Conservation (phyloP, 768 basidiomycete species). For the Lactifluus piperatus region DNA sequence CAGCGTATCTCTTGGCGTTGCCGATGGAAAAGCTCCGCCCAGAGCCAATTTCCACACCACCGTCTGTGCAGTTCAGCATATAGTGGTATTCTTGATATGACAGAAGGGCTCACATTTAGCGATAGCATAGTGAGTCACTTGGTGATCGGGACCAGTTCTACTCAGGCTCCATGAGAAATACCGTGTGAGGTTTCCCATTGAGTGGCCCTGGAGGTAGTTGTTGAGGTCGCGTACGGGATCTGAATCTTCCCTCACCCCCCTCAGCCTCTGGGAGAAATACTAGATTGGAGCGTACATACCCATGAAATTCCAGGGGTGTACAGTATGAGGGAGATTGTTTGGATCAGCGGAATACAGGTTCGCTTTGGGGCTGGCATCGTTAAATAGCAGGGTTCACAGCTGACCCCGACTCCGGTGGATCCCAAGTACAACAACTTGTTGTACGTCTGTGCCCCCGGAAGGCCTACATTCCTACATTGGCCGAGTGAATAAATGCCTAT, state of each 20-base stretch:
- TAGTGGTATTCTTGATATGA: neutral
- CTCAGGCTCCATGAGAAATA: neutral
- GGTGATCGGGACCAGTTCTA: neutral
- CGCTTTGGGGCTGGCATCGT: neutral
- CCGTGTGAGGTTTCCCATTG: neutral
- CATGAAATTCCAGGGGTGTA: neutral
- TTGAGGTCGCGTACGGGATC: constrained; percentile 9
- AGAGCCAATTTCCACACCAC: neutral
- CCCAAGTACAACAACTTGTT: constrained; percentile 10
- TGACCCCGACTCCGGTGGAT: neutral
- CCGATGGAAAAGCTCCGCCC: neutral
- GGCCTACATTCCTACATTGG: neutral
- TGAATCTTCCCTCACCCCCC: neutral
- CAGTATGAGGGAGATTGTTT: neutral
- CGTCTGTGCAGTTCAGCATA: neutral
- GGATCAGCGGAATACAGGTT: neutral
- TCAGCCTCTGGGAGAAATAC: neutral
- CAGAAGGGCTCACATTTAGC: constrained; percentile 2
- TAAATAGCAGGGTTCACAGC: constrained; percentile 1
- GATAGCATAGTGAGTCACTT: neutral
- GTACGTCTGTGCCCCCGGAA: neutral
- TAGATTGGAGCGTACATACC: neutral
- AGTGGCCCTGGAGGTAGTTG: neutral
- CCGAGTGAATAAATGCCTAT: neutral
- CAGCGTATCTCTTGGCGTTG: neutral